A percentile compares a stretch with the other conserved stretches of the same genome.
Evolutionary conservation across 1,284 basidiomycete genomes (phyloP).

Genomic region (Trichosporon sp.): DNA sequence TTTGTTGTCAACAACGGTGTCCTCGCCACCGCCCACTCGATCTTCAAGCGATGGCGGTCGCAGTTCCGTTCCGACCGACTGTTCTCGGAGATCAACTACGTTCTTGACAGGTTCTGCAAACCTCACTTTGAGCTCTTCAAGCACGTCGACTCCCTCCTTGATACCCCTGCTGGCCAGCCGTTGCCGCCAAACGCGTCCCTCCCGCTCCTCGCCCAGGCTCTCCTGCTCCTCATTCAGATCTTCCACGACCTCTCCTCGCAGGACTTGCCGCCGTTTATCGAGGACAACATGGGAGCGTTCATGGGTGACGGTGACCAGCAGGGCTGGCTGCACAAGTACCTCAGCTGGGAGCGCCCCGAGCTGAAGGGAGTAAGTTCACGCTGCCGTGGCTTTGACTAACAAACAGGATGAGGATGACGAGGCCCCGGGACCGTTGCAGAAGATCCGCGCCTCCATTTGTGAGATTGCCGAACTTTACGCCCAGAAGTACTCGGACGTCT

Average conservation of each 20-base stretch:
- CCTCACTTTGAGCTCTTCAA: conserved; percentile 84
- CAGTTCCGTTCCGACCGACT: conserved; percentile 85
- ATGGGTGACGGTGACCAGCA: conserved; percentile 63
- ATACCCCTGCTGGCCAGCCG: conserved; percentile 48
- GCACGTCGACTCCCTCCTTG: conserved; percentile 59
- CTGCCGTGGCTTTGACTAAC: conserved; percentile 2
- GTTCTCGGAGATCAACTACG: conserved; percentile 90
- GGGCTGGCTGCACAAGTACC: conserved; percentile 76
- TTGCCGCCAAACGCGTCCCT: conserved; percentile 55
- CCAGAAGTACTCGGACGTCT: conserved; percentile 86
- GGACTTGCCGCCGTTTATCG: conserved; percentile 90
- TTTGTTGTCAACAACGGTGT: conserved; percentile 87
- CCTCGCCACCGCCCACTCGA: conserved; percentile 91
- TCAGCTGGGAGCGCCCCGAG: conserved; percentile 74
- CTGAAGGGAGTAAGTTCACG: conserved; percentile 62
- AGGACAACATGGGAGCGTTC: conserved; percentile 82
- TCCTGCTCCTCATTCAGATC: conserved; percentile 79
- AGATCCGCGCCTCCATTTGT: conserved; percentile 85
- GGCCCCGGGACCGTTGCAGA: conserved; percentile 76
- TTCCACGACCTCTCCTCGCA: conserved; percentile 95
- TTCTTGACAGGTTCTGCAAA: conserved; percentile 77
- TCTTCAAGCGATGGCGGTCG: conserved; percentile 90
- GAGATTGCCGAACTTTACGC: conserved; percentile 93
- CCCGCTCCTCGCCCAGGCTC: conserved; percentile 66
- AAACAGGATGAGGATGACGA: conserved; percentile 74